Conservation (phyloP, 805 yeast genomes). For the Maudiozyma pseudohumilis region DNA sequence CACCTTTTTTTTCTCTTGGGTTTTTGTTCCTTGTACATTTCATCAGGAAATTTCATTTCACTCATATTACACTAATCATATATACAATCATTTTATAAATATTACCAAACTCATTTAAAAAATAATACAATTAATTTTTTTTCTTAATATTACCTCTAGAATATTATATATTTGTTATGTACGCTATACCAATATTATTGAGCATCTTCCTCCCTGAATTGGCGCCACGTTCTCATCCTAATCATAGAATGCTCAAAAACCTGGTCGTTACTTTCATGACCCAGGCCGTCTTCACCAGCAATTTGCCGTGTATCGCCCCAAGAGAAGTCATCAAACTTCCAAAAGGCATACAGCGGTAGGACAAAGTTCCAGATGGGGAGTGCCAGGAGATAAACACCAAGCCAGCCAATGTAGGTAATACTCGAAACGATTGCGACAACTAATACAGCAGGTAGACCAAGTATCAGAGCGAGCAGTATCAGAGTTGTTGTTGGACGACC, state of each 20-base stretch:
- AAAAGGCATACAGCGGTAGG: constrained; percentile 75
- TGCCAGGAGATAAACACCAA: constrained; percentile 65
- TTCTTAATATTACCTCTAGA: neutral
- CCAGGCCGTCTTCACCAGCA: constrained; percentile 43
- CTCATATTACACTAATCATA: too few relatives aligned
- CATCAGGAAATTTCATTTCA: too few relatives aligned
- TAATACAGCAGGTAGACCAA: constrained; percentile 78
- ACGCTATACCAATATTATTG: neutral
- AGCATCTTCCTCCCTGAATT: constrained; percentile 57
- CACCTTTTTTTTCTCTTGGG: too few relatives aligned
- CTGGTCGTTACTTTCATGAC: constrained; percentile 66
- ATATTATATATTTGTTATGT: neutral
- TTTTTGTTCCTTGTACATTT: too few relatives aligned
- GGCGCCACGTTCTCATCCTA: constrained; percentile 90
- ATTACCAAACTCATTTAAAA: neutral
- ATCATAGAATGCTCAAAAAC: constrained; percentile 85
- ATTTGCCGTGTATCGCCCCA: constrained; percentile 95
- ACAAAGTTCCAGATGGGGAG: constrained; percentile 93
- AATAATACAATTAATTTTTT: neutral
- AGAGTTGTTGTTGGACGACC: constrained; percentile 77
- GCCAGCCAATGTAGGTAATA: constrained; percentile 64
- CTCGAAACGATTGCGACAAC: constrained; percentile 76
- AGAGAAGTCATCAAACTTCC: constrained; percentile 93
- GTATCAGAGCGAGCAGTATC: constrained; percentile 61
- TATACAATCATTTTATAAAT: neutral